Evolutionary conservation across 495 filamentous ascomycete species (phyloP), one percentile per base, ranked within the genome.

Genomic region (Tricharina praecox): DNA sequence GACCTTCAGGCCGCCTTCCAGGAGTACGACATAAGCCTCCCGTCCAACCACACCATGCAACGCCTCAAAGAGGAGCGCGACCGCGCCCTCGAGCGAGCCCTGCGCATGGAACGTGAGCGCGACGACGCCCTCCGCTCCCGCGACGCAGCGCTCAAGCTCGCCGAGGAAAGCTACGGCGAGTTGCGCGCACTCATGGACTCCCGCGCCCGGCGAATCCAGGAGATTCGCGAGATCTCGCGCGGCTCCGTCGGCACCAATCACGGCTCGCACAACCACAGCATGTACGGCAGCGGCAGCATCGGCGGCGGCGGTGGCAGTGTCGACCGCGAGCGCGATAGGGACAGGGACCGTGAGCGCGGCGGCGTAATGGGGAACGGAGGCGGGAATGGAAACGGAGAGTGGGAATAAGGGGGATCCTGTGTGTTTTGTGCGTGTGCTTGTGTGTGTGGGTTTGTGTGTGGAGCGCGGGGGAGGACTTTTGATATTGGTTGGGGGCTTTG

Each of bases 131-230:
- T 48, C 19, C 32, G 45, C 5, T 13, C 45, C 13, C 16, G 45
- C 3, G 45, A 48, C 23, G 33, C 21, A 2, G 45, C 45, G 4
- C 24, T 48, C 9, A 39, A 39, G 20, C 10, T 48, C 2, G 45
- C 45, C 15, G 45, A 48, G 25, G 45, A 48, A 25, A 48, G 45
- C 24, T 48, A 48, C 23, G 23, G 45, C 11, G 45, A 48, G 26
- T 23, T 48, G 10, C 2, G 45, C 8, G 45, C 45, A 10, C 23
- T 48, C 3, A 32, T 48, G 19, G 45, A 48, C 11, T 21, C 15
- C 34, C 32, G 45, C n/a, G 32, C 21, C 1, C 11, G 45, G 24
- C 13, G 45, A 7, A 48, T 48, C 13, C 45, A 39, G 19, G 45
- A 48, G 34, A 13, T 48, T 7, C 39, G 26, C 10, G 45, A 48